Base-by-base conservation (phyloP, 192 early-diverging fungal genomes). In the Backusella macrospora region DNA sequence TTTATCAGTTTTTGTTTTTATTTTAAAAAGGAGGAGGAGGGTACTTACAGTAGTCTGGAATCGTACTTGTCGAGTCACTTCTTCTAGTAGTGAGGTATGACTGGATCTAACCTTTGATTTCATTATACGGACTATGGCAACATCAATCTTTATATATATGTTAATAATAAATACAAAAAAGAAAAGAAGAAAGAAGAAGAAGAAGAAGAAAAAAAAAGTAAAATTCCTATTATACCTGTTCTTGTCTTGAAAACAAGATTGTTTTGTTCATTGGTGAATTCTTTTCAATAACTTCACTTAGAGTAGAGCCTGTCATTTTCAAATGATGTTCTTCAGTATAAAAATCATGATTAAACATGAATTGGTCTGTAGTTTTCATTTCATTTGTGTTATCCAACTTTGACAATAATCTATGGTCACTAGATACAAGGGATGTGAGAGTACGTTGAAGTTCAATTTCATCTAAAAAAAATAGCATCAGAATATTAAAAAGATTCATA, bases 391-490 rank as follows among this genome's bases (percentile, higher is more conserved):
- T 82, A 2, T 91, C 90, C 48, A 82, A 76, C 83, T 98, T 98
- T 29, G 80, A 77, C 37, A 99, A 80, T 5, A 99, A 84, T 40
- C 89, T 83, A 77, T 89, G 81, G 67, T 96, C 95, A 39, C 93
- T 97, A 64, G 96, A 92, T 0, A 93, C 90, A 77, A 99, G 81
- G 21, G 93, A 92, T 76, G 96, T 95, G 40, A 99, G 80, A 1
- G 94, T 93, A 38, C 94, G 92, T 47, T 84, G 87, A 6, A 99
- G 84, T 72, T 98, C 97, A 38, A 85, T 78, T 48, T 87, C 86
- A 18, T 95, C 92, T 78, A 49, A 4, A 26, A 26, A 2, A 16
- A 42, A 43, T 43, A 43, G 16, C n/a, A 18, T 12, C 9, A 49
- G n/a, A 14, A 18, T 49, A 9, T 49, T 18, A 49, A 49, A 49